Evolutionary conservation across 352 stramenopile genomes (phyloP), one percentile per base, ranked within the genome.

Genomic region (Phytophthora hibernalis): DNA sequence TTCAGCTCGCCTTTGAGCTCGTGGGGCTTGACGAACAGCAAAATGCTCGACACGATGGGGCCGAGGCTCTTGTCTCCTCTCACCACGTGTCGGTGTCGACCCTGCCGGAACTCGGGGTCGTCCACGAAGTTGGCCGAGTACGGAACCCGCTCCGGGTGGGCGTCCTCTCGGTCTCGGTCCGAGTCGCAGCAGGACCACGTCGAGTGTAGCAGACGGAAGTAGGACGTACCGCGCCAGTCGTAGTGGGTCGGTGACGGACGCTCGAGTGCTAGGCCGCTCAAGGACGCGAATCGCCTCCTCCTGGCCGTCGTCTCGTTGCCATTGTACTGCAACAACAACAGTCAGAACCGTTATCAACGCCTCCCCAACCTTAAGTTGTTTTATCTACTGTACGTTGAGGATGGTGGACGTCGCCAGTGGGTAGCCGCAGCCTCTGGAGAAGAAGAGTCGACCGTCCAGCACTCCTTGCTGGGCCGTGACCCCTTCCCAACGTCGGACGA

Each of bases 1-100:
- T 99, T 99, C 0, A 99, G 74, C 58, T 99, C 88, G 74, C 96
- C 91, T 77, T 99, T 99, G 42, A 99, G 77, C 16, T 98, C 88
- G 49, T 96, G 82, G 31, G 95, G 95, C 63, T 98, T 98, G 43
- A 98, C 95, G 82, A 98, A 98, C 40, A 98, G 87, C 62, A 99
- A 80, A 4, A 97, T 98, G 31, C 91, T 98, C 40, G 89, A 97
- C 51, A 98, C 84, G 31, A 99, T 93, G 0, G 90, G 91, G 0
- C 95, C 95, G 2, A 96, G 94, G 51, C 91, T 94, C 65, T 97
- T 97, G 68, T 95, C 83, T 0, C 86, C 86, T 21, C 88, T 76
- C 48, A 95, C 85, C 7, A 95, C 86, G 48, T 95, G 85, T 37
- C 84, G 85, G 67, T 96, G 86, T 16, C 87, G 83, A 8, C 86